A percentile compares a stretch with the other conserved stretches of the same genome.
phyloP scores from a whole-genome alignment of 2,329 filamentous ascomycete species.

The Helotiales sp. region DNA sequence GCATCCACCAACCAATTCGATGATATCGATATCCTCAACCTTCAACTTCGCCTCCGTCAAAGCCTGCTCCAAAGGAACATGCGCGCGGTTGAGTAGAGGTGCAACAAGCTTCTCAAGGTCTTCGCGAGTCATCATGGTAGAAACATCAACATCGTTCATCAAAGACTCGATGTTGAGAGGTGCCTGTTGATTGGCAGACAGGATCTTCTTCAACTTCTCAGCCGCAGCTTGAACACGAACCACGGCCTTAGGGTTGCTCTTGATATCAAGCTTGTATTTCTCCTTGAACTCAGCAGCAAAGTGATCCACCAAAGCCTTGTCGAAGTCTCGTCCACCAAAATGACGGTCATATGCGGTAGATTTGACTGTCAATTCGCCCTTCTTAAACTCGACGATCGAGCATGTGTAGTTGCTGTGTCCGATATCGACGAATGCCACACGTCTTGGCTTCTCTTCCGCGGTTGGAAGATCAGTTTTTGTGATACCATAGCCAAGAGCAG shows the following conservation, averaged over 20 bases:
- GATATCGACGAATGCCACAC: conserved; percentile 91
- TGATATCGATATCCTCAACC: conserved; percentile 85
- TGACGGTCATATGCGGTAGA: conserved; percentile 90
- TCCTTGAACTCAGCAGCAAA: conserved; percentile 95
- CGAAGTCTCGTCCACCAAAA: conserved; percentile 96
- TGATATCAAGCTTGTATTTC: conserved; percentile 97
- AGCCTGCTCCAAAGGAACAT: conserved; percentile 80
- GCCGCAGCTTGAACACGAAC: conserved; percentile 84
- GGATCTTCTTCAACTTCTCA: conserved; percentile 97
- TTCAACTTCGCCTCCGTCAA: conserved; percentile 91
- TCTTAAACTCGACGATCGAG: conserved; percentile 93
- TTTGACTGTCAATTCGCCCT: conserved; percentile 94
- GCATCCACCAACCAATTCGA: conserved; percentile 93
- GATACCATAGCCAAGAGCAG: conserved; percentile 94
- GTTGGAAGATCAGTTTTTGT: conserved; percentile 92
- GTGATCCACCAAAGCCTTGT: conserved; percentile 92
- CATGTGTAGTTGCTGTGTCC: conserved; percentile 95
- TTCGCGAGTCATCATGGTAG: conserved; percentile 84
- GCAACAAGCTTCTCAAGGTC: conserved; percentile 90
- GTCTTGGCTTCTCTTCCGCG: conserved; percentile 86
- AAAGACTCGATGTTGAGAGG: conserved; percentile 96
- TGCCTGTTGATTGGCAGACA: conserved; percentile 91
- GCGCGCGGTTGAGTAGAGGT: conserved; percentile 74
- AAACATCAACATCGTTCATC: conserved; percentile 96
- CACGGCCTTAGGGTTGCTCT: conserved; percentile 83